Evolutionary conservation across 306 rosid species (phyloP), one percentile per base, ranked within the genome.

Genomic region (Neltuma alba): DNA sequence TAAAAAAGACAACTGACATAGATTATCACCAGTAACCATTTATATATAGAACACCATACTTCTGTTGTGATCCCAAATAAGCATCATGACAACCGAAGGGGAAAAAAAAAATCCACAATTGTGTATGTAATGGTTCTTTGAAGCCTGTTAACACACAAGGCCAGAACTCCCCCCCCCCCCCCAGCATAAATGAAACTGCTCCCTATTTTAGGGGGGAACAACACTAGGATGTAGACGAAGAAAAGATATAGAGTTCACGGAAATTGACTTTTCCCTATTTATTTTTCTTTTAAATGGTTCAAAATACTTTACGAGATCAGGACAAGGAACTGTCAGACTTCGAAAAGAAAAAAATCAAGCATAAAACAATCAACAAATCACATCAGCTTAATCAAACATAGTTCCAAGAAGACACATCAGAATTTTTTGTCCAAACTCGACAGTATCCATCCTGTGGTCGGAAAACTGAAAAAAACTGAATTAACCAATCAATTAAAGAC

Each of bases 311-410:
- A 34, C 74, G 74, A 74, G 90, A 81, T 65, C 61, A 74, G 60
- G 86, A 92, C 90, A 84, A 65, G 65, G 67, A 79, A 80, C 75
- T 74, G 67, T 70, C 77, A 83, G 82, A 74, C 79, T 72, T 25
- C 5, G 71, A 21, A 54, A 21, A 4, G 4, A 33, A 75, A 79
- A 87, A 81, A 85, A 80, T 86, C 86, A 91, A 83, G 76, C 75
- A 83, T 67, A 58, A 80, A 86, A 83, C 89, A 87, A 84, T 71
- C 74, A 85, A 74, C 70, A 31, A 83, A 88, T 90, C 92, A 89
- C 92, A 87, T 92, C 97, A 90, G 80, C 83, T 86, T 81, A 78
- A 85, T 85, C 80, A 77, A 41, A 76, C 83, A 82, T 80, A 89
- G 80, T 76, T 37, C 65, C 18, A 37, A 47, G 79, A 72, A 73